Conservation (phyloP, 768 basidiomycete species). For the Psilocybe cubensis region DNA sequence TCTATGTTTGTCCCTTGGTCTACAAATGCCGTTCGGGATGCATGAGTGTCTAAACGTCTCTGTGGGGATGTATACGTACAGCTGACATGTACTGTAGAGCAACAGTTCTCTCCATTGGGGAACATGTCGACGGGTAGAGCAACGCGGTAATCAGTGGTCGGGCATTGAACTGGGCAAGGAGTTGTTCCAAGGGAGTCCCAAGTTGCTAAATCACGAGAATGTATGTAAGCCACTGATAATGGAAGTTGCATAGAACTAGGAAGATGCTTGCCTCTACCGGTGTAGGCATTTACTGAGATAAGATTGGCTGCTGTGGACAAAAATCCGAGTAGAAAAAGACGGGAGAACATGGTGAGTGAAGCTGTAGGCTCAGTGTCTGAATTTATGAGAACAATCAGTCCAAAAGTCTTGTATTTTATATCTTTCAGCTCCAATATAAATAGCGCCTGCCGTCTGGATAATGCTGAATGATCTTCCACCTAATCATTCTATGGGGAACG, state of each 20-base stretch:
- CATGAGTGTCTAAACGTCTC: not conserved
- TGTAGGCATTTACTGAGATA: conserved; percentile 7
- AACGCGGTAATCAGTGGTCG: conserved; percentile 8
- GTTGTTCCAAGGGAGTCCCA: conserved; percentile 16
- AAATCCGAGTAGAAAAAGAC: not conserved
- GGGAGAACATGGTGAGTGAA: conserved; percentile 5
- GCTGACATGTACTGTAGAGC: conserved; percentile 14
- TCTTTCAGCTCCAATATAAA: not conserved
- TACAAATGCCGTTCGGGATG: not conserved
- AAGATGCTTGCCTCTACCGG: conserved; percentile 7
- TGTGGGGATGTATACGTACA: not conserved
- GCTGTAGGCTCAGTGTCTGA: not conserved
- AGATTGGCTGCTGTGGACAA: not conserved
- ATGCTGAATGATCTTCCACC: not conserved
- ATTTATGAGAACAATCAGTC: not conserved
- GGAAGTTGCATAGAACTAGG: not conserved
- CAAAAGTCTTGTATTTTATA: not conserved
- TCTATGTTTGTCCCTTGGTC: conserved; percentile 14
- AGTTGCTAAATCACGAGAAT: not conserved
- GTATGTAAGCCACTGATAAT: not conserved
- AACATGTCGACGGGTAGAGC: conserved; percentile 12
- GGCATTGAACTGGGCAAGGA: conserved; percentile 11
- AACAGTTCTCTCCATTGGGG: conserved; percentile 14
- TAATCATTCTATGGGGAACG: not conserved
- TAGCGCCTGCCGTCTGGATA: not conserved